Evolutionary conservation across 176 grass and related monocot genomes (phyloP), one percentile per base, ranked within the genome.

Genomic region (Puya raimondii): DNA sequence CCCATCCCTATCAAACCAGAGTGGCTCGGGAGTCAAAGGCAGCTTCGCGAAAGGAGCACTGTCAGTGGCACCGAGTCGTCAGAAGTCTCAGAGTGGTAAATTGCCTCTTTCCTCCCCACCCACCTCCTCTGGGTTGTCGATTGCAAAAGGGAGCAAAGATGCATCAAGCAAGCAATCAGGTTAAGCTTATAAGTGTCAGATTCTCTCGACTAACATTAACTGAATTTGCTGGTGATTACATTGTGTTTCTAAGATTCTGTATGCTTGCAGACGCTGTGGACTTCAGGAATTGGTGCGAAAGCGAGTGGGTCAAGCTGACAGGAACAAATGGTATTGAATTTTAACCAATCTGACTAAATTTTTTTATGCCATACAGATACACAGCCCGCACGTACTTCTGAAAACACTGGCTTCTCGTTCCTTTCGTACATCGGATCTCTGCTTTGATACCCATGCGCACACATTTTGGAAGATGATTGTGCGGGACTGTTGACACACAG

Each of bases 281-380:
- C 76, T 99, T 99, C 80, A 77, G 82, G 56, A 81, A 84, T 66
- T 99, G 95, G 95, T 91, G 80, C 0, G 85, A 86, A 67, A 82
- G 80, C 69, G 90, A 99, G 83, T 94, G 95, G 95, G 12, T 22
- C 51, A 88, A 68, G 77, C 89, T 99, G 20, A 99, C 90, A 15
- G 90, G 95, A 79, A 94, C 82, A 33, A 82, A 73, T 74, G 95
- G 95, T 99, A 93, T 66, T 10, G 27, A 74, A 75, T 54, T 77
- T 58, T 74, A 50, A 20, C 57, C 26, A 53, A 85, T 14, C 63
- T 66, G 47, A 23, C 70, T 74, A 2, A 48, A 49, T 70, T 75
- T 23, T 70, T 59, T 50, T 50, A n/a, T 47, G 22, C 65, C 6
- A 76, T 72, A 42, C 33, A 42, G 33, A 8, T 42, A 42, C 33